Conservation (phyloP, 148 eudicot genomes). For the Chenopodium berlandieri region DNA sequence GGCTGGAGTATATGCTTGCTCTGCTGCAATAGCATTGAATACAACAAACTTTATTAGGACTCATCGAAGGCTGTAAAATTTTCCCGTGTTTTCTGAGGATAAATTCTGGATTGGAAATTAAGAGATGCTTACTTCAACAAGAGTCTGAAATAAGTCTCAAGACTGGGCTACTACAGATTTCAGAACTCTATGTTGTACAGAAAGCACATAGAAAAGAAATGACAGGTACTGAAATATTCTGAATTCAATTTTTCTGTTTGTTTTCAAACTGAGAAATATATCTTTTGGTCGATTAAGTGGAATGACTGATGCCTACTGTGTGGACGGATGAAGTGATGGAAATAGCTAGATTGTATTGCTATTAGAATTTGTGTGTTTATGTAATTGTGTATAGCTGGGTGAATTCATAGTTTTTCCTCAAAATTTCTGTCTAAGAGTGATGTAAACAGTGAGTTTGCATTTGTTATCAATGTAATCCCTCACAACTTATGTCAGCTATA, state of each 20-base stretch:
- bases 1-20: constrained; percentile 66
- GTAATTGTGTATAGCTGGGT: neutral
- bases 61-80: constrained; percentile 70
- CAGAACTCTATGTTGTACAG: constrained; percentile 14
- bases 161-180: neutral
- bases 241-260: neutral
- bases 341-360: neutral
- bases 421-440: neutral
- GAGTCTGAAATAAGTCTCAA: neutral
- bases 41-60: constrained; percentile 87
- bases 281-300: neutral
- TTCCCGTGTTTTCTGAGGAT: neutral
- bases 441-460: too few species aligned
- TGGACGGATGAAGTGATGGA: neutral
- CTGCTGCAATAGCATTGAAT: constrained; percentile 60
- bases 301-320: neutral
- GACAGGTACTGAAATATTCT: neutral
- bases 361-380: neutral
- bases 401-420: neutral
- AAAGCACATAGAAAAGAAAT: neutral
- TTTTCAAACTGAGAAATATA: too few species aligned
- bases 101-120: neutral
- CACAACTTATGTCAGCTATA: neutral
- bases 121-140: neutral
- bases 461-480: neutral